These are phyloP conservation scores for Loxodes magnus DNA, from an alignment of 73 alveolate species.

Conservation along the genomic window DNA sequence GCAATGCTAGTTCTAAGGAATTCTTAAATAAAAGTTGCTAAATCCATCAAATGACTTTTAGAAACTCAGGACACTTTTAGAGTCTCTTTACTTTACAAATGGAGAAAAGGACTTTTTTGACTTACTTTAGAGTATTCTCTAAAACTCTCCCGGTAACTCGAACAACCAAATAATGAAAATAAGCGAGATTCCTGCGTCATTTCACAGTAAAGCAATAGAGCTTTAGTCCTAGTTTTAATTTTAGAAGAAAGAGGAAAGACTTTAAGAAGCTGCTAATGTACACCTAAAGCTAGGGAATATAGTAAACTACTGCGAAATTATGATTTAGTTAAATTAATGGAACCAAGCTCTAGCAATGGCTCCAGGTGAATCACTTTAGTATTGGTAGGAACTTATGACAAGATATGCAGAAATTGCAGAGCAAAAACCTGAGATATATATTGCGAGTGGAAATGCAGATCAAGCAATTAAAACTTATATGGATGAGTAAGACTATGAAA, in stretches of 20 bases:
- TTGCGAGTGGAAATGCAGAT: slow-evolving; percentile 2
- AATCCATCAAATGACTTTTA: too few relatives aligned
- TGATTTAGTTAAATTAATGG: slow-evolving; percentile 41
- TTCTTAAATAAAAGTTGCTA: too few relatives aligned
- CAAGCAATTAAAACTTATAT: background rate
- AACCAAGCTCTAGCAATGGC: slow-evolving; percentile 72
- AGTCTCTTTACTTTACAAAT: slow-evolving; percentile 16
- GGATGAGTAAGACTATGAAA: background rate
- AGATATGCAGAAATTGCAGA: slow-evolving; percentile 16
- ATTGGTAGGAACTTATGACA: slow-evolving; percentile 43
- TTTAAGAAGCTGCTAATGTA: slow-evolving; percentile 45
- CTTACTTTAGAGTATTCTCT: slow-evolving; percentile 15
- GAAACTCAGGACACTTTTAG: too few relatives aligned
- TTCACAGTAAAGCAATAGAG: slow-evolving; percentile 28
- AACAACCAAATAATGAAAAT: slow-evolving; percentile 26
- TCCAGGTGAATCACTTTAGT: slow-evolving; percentile 61
- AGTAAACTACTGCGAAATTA: slow-evolving; percentile 63
- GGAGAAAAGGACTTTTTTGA: slow-evolving; percentile 40
- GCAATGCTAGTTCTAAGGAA: too few relatives aligned
- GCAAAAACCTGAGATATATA: background rate
- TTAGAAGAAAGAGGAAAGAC: slow-evolving; percentile 49
- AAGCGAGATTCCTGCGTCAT: slow-evolving; percentile 15
- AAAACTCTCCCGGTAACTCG: slow-evolving; percentile 16
- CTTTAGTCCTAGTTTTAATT: slow-evolving; percentile 13
- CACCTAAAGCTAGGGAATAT: slow-evolving; percentile 53